Evolutionary conservation across 225 moss, liverwort and hornwort genomes (phyloP), one percentile per base, ranked within the genome.

Genomic region (Physcomitrium patens): DNA sequence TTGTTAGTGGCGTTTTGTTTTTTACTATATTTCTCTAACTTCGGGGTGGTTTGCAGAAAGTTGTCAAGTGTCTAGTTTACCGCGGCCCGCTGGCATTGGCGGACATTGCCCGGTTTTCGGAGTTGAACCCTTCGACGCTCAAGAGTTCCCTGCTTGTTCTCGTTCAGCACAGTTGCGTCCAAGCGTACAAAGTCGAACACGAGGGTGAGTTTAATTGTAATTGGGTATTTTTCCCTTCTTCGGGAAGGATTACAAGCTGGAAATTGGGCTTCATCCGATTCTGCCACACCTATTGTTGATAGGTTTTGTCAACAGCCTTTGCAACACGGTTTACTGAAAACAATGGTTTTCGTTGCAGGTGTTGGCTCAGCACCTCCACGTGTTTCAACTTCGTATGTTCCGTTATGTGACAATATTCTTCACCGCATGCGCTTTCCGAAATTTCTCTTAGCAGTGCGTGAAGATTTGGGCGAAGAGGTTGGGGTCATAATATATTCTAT

Each of bases 381-480:
- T 74, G 77, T 76, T 19, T 68, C 84, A 45, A 93, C 91, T 20
- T 91, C 83, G 45, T 97, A 97, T 55, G 76, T 89, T 44, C 90
- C 83, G 11, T 60, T 94, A 8, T 67, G 85, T 12, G 94, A 97
- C 68, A 92, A 89, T 15, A 87, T 97, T 50, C 87, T 97, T 26
- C 96, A 97, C 78, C 86, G 97, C 53, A 70, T 91, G 86, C 91
- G 97, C 18, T 97, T 97, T 79, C 93, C 97, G 10, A 94, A 93
- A 79, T 97, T 97, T 78, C 89, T 93, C 0, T n/a, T 86, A 22
- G 63, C 86, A 46, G 91, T 93, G 68, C 86, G 84, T 24, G 92
- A 97, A 60, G 91, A 97, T 49, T 69, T 97, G 37, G 90, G 89
- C 70, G 91, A 80, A 44, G 94, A 97, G 3, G 17, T 37, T 63